Base-by-base conservation (phyloP, 1,139 yeast species). In the Zygosaccharomyces pseudobailii region DNA sequence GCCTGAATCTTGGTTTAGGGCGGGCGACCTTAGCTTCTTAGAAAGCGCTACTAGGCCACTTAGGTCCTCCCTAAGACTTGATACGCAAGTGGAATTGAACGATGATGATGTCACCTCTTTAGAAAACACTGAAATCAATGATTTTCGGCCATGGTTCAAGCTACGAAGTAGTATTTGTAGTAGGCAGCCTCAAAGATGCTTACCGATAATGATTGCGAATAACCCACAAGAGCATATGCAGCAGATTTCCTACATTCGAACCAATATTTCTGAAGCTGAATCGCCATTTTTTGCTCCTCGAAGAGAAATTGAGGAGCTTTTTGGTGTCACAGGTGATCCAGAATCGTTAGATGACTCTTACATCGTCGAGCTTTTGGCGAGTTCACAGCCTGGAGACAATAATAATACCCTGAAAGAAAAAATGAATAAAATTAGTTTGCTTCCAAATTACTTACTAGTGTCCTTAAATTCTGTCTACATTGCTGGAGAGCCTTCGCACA, bases 301-400 rank as follows among this genome's bases (percentile, higher is more conserved):
- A 9, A 40, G 31, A 19, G 23, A 31, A 10, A 13, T 46, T 13
- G 49, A 46, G 33, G 52, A 46, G n/a, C 25, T 46, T 3, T 46
- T 46, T 39, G 48, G 42, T 23, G 31, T 42, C 28, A 36, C 40
- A 8, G 44, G 47, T 28, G 52, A 49, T 28, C 52, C 52, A 10
- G 52, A 49, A 40, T 46, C 50, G 8, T 36, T 49, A 10, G 50
- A 49, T 19, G 52, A 49, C 33, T 49, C 52, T 5, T 49, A 49
- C 17, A 49, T 49, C 6, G 52, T 43, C 28, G 47, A 43, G 27
- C 46, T 49, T 19, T 30, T 49, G 40, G 36, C 37, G 5, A 37
- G 35, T 8, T 28, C 45, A 17, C 32, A 37, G 8, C 40, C 17
- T 8, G 42, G 28, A 19, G 42, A 23, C 28, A 17, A 13, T 8